These are phyloP conservation scores for Brassica juncea DNA, from an alignment of 345 rosid genomes.

Conservation along the genomic window DNA sequence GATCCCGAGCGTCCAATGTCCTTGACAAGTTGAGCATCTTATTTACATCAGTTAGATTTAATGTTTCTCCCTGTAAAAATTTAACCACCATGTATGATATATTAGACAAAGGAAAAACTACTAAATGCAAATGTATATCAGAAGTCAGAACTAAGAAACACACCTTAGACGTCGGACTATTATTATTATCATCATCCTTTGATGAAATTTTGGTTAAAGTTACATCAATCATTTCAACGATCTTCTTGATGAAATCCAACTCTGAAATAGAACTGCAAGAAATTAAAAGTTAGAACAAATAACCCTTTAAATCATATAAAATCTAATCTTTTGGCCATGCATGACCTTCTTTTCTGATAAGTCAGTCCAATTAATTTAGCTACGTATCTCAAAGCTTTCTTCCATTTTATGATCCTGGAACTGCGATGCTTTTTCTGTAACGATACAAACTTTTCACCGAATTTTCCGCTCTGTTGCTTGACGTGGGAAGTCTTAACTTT, in stretches of 20 bases:
- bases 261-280: neutral
- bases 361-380: neutral
- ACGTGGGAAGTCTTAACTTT: neutral
- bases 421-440: neutral
- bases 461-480: constrained; percentile 10
- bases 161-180: neutral
- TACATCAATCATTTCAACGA: neutral
- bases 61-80: neutral
- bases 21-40: neutral
- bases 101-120: too few species aligned
- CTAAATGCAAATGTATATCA: neutral
- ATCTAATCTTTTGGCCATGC: neutral
- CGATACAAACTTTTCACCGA: neutral
- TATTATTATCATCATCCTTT: neutral
- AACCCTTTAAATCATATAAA: neutral
- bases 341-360: neutral
- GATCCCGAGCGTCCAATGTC: neutral
- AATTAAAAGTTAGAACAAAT: neutral
- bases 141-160: neutral
- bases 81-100: neutral
- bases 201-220: neutral
- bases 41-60: neutral
- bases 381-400: neutral
- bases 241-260: neutral
- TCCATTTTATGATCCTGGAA: neutral